Evolutionary conservation across 345 rosid species (phyloP), one percentile per base, ranked within the genome.

Genomic region (Dimocarpus longan): DNA sequence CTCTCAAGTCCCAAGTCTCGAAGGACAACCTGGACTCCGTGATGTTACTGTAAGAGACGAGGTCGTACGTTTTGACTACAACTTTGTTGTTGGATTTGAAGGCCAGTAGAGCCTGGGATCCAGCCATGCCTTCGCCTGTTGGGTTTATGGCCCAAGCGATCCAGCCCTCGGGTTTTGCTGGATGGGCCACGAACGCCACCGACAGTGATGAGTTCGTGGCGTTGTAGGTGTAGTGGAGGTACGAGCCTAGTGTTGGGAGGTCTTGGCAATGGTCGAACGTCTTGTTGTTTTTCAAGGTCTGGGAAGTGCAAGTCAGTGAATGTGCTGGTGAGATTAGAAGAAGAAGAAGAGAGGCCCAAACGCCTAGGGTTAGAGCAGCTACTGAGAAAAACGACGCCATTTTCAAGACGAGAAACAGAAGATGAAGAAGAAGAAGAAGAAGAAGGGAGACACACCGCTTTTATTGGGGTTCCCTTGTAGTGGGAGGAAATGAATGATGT

Each of bases 61-160:
- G 74, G 81, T 92, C 83, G 85, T 85, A 93, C 10, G 93, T 91
- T 71, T 65, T 87, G 71, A 87, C 86, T 21, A 71, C 75, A 2
- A 82, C 28, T 68, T 57, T 28, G 68, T 83, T 79, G 71, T 75
- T 60, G 52, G 88, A 79, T 82, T 83, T 90, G 70, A 84, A 66
- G 32, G 97, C 97, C 8, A 93, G 32, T 48, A 95, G 79, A 0
- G 94, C 84, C 80, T 95, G 98, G 22, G 92, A 75, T 13, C 98
- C 98, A 0, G 0, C 1, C 98, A 95, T 95, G 26, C 82, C 86
- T 8, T 69, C 66, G 6, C 24, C 84, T 22, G 82, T 86, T 3
- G 92, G 98, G 66, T 95, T 95, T 67, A 95, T 83, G 19, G 87
- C 98, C 98, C 98, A 95, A 21, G 91, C 85, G 74, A 85, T 62